A percentile compares a stretch with the other conserved stretches of the same genome.
phyloP scores from a whole-genome alignment of 73 alveolate species.

The Halteria grandinella region DNA sequence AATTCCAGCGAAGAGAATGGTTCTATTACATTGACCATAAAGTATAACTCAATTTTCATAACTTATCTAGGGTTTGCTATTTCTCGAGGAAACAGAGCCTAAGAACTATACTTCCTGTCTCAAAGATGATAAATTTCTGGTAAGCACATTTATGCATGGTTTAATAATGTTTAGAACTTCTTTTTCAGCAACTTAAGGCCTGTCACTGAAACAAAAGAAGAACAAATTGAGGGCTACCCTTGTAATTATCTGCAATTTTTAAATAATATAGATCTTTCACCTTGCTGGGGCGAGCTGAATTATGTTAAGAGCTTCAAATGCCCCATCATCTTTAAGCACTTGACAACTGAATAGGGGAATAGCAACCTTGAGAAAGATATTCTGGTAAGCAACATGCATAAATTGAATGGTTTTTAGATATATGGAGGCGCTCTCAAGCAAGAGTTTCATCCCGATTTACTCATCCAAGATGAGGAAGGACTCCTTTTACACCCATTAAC shows the following conservation, averaged over 20 bases:
- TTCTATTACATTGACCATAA: conserved; percentile 36
- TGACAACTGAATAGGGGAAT: background rate
- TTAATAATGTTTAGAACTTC: conserved; percentile 2
- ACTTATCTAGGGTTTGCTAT: conserved; percentile 51
- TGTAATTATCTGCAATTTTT: background rate
- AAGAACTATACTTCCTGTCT: conserved; percentile 63
- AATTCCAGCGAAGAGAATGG: conserved; percentile 53
- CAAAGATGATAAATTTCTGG: conserved; percentile 67
- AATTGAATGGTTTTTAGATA: background rate
- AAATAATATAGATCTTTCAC: conserved; percentile 7
- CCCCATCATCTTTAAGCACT: conserved; percentile 28
- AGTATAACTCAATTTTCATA: background rate
- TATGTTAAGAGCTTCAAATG: conserved; percentile 13
- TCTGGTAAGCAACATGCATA: background rate
- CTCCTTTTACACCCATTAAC: conserved; percentile 31
- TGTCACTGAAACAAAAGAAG: conserved; percentile 3
- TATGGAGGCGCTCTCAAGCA: conserved; percentile 24
- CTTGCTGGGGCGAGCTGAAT: conserved; percentile 61
- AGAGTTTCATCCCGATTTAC: background rate
- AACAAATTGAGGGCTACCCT: background rate
- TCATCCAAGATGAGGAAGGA: conserved; percentile 13
- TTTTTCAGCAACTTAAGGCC: conserved; percentile 14
- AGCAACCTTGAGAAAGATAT: background rate
- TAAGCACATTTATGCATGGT: background rate
- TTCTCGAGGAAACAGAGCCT: conserved; percentile 72